phyloP scores from a whole-genome alignment of 2,329 filamentous ascomycete species.

The Hymenoscyphus albidus region DNA sequence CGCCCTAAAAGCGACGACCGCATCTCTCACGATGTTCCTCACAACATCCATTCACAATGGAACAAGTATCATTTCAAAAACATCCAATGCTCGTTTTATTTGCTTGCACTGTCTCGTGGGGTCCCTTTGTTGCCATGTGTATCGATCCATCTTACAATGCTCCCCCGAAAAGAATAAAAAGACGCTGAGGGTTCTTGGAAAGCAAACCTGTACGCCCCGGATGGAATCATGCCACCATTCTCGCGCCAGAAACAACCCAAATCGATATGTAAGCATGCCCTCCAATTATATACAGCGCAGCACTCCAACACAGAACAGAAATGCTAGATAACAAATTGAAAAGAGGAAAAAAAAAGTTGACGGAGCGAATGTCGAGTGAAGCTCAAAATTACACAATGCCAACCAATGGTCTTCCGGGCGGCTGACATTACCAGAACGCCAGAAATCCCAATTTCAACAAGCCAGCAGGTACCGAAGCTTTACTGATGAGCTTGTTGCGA shows the following conservation, averaged over 20 bases:
- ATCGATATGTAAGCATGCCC: neutral
- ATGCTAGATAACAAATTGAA: neutral
- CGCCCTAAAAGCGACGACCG: neutral
- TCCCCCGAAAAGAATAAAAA: neutral
- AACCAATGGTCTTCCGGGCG: neutral
- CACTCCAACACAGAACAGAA: neutral
- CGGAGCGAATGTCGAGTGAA: neutral
- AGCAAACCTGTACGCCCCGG: conserved; percentile 7
- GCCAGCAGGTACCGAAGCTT: neutral
- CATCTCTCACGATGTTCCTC: neutral
- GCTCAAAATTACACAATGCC: neutral
- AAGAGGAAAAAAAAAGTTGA: neutral
- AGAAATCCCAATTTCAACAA: neutral
- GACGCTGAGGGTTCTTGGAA: neutral
- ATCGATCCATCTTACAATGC: conserved; percentile 12
- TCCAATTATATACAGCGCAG: conserved; percentile 12
- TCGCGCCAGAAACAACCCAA: conserved; percentile 4
- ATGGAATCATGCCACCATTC: neutral
- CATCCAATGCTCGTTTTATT: conserved; percentile 4
- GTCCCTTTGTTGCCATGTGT: conserved; percentile 9
- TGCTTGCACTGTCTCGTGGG: neutral
- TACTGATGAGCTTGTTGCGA: neutral
- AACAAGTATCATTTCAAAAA: neutral
- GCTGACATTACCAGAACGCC: conserved; percentile 4
- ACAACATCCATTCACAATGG: neutral